Base-by-base conservation (phyloP, 371 early-diverging fungal genomes). In the Mucor circinelloides region DNA sequence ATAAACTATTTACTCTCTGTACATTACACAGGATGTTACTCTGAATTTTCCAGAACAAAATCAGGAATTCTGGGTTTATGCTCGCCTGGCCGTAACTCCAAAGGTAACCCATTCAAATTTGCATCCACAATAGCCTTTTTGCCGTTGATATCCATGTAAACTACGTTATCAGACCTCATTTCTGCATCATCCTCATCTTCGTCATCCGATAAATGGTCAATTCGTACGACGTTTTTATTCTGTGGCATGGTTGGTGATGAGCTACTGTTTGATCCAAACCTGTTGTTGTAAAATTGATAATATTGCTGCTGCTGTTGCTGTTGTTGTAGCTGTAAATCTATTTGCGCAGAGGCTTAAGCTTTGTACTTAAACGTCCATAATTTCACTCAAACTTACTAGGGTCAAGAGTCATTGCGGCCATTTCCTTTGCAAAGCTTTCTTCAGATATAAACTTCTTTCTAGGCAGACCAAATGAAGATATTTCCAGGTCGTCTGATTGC, bases 331-430 rank as follows among this genome's bases (percentile, higher is more conserved):
- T 31, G 50, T 25, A 46, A n/a, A 31, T 48, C n/a, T 50, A 6
- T 23, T 25, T 50, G 23, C 2, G 2, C 12, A 25, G 12, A 50
- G 0, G 23, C 8, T 2, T 50, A 8, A 25, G 25, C 50, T 1
- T n/a, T 23, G 0, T 1, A 21, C 21, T 4, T 42, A 15, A n/a
- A 19, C 13, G 19, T 2, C 17, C 44, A 7, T 19, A n/a, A n/a
- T 19, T 17, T 44, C 3, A 19, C 12, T 36, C 36, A 50, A 9
- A 19, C 27, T 61, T 48, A 46, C 48, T 31, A 32, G 68, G 23
- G 9, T 72, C 38, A 19, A 72, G 42, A 27, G 68, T 61, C 72
- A 72, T 72, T 17, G 72, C 72, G 3, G 72, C 72, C 72, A 72
- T 68, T 21, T 72, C 72, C 10, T 44, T 68, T 55, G 72, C 68